Evolutionary conservation across 495 filamentous ascomycete genomes (phyloP).

Genomic region (Cudoniella acicularis): DNA sequence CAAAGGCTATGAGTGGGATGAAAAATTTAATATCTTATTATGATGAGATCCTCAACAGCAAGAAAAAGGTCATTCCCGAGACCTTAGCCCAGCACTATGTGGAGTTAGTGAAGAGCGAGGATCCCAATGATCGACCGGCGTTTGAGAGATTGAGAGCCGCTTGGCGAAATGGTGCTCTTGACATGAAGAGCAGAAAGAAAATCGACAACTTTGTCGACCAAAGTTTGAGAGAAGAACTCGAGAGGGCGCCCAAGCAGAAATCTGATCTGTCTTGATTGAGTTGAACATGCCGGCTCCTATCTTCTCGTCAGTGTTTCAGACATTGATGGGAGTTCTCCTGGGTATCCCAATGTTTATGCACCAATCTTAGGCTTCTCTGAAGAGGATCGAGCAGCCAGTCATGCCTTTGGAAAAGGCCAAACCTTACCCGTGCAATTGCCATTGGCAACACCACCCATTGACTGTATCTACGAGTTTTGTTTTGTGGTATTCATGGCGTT

Average conservation of each 20-base stretch:
- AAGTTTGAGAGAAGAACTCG: conserved; percentile 39
- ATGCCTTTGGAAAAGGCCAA: background rate
- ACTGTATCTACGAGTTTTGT: conserved; percentile 30
- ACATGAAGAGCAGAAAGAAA: conserved; percentile 53
- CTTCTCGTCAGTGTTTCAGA: background rate
- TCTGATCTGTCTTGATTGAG: conserved; percentile 13
- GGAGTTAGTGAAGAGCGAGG: conserved; percentile 43
- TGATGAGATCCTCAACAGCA: conserved; percentile 46
- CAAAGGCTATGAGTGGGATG: conserved; percentile 47
- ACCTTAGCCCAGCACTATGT: conserved; percentile 52
- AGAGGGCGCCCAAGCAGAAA: conserved; percentile 26
- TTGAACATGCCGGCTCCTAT: background rate
- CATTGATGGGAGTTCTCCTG: background rate
- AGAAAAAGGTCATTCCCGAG: conserved; percentile 42
- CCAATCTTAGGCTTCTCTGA: background rate
- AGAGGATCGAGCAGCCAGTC: background rate
- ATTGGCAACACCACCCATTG: conserved; percentile 8
- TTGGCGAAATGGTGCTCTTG: conserved; percentile 51
- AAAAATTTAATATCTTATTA: conserved; percentile 57
- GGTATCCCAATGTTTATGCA: background rate
- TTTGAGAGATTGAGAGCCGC: conserved; percentile 47
- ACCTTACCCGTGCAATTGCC: background rate
- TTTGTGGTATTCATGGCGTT: conserved; percentile 25
- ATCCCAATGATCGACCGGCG: conserved; percentile 34
- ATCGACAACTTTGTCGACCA: conserved; percentile 41